Base-by-base conservation (phyloP, 2,329 filamentous ascomycete genomes). In the Alternaria arbusti region DNA sequence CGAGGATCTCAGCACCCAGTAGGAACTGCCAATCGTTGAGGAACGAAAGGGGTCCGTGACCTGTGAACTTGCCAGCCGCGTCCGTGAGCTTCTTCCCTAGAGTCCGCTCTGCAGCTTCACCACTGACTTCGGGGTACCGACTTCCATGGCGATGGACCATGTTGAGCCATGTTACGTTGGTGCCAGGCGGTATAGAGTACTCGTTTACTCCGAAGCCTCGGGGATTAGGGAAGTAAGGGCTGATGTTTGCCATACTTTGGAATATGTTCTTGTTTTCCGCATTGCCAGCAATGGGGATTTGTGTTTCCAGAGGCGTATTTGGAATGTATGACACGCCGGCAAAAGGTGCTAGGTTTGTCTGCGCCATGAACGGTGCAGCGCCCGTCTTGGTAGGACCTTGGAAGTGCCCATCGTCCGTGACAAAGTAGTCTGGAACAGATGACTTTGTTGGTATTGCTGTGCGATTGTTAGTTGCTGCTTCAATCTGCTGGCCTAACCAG, bases 101-200 rank as follows among this genome's bases (percentile, higher is more conserved):
- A 44, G 90, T 85, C 1, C 74, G 73, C 17, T 82, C 79, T 10
- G 90, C 86, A 28, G 86, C 85, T 32, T 87, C 84, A 1, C 85
- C 85, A 4, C 82, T 81, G 3, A 91, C 91, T 0, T 78, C 76
- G 5, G 91, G 91, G 77, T 94, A 94, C 13, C 91, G 85, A 43
- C 90, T 85, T 9, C 91, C 91, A 74, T 94, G 91, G 1, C 91
- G 87, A 12, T 89, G 90, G 5, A 93, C 82, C 88, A 93, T 90
- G 81, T 91, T 82, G 47, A 94, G 82, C 81, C 92, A 90, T 26
- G 89, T 83, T 54, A 93, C 91, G 61, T 90, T 88, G 0, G 90
- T 86, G 12, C 88, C 90, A 7, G 82, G 77, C 1, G 90, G 91
- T 15, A 92, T 77, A 4, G 90, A 84, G 70, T 90, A 91, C 78